Conservation (phyloP, 1,139 yeast species). For the Yamadazyma buinensis region DNA sequence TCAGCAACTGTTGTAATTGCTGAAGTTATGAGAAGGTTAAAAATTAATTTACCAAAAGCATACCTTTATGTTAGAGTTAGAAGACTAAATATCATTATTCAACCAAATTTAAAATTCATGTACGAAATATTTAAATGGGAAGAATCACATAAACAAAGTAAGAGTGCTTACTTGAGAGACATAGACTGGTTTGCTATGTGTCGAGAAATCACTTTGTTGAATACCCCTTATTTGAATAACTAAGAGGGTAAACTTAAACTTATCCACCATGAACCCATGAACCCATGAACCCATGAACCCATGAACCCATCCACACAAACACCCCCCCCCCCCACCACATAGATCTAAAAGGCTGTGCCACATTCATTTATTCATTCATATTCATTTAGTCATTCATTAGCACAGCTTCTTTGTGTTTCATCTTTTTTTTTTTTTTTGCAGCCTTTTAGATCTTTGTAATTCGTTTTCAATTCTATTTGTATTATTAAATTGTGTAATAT, state of each 20-base stretch:
- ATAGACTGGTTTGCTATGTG: constrained; percentile 92
- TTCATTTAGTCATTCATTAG: too few species aligned
- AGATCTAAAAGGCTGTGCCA: too few species aligned
- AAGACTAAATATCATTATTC: constrained; percentile 44
- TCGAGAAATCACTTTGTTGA: constrained; percentile 75
- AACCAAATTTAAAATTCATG: constrained; percentile 47
- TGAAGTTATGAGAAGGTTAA: constrained; percentile 42
- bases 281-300: too few species aligned
- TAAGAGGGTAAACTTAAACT: too few species aligned
- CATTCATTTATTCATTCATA: too few species aligned
- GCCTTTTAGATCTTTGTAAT: too few species aligned
- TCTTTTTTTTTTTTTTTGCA: too few species aligned
- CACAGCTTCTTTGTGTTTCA: too few species aligned
- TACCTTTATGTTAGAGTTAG: constrained; percentile 45
- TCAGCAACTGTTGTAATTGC: constrained; percentile 50
- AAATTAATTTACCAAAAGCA: constrained; percentile 36
- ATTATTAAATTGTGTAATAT: neutral
- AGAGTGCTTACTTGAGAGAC: constrained; percentile 42
- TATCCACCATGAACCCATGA: too few species aligned
- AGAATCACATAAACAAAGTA: constrained; percentile 26
- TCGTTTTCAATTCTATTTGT: neutral
- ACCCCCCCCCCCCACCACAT: too few species aligned
- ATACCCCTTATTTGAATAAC: constrained; percentile 50
- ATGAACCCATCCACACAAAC: too few species aligned
- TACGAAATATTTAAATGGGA: constrained; percentile 51